phyloP scores from a whole-genome alignment of 768 basidiomycete species.

The Russula abietina region DNA sequence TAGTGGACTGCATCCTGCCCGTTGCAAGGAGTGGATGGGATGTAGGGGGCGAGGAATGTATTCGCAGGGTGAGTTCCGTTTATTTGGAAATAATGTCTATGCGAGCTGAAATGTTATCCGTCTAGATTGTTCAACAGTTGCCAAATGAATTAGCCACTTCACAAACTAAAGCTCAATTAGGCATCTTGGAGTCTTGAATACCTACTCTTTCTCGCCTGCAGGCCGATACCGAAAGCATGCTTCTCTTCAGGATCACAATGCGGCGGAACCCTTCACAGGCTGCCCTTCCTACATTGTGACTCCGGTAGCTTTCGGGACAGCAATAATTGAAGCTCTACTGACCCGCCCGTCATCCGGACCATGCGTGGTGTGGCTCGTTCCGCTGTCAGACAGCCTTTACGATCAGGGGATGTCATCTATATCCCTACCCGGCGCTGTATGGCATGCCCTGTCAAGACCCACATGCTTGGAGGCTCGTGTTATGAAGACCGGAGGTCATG shows the following conservation, averaged over 20 bases:
- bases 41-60: slow-evolving; percentile 68
- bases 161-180: slow-evolving; percentile 1
- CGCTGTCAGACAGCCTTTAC: slow-evolving; percentile 47
- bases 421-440: not conserved
- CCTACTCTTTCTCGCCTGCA: not conserved
- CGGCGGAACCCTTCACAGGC: slow-evolving; percentile 31
- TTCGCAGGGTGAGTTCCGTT: slow-evolving; percentile 46
- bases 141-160: slow-evolving; percentile 27
- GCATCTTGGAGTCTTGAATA: slow-evolving; percentile 12
- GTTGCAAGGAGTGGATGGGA: slow-evolving; percentile 80
- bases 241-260: slow-evolving; percentile 33
- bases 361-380: slow-evolving; percentile 56
- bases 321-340: slow-evolving; percentile 50
- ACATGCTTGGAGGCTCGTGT: not conserved
- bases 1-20: slow-evolving; percentile 54
- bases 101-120: slow-evolving; percentile 3
- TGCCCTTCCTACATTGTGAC: slow-evolving; percentile 27
- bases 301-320: slow-evolving; percentile 30
- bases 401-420: not conserved
- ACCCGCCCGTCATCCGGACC: slow-evolving; percentile 35
- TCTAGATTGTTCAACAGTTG: slow-evolving; percentile 16
- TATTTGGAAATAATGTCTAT: not conserved
- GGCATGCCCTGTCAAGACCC: not conserved
- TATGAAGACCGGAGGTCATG: not conserved
- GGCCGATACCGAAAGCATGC: slow-evolving; percentile 30